Base-by-base conservation (phyloP, 2,329 filamentous ascomycete species). In the Leptographium wingfieldii region DNA sequence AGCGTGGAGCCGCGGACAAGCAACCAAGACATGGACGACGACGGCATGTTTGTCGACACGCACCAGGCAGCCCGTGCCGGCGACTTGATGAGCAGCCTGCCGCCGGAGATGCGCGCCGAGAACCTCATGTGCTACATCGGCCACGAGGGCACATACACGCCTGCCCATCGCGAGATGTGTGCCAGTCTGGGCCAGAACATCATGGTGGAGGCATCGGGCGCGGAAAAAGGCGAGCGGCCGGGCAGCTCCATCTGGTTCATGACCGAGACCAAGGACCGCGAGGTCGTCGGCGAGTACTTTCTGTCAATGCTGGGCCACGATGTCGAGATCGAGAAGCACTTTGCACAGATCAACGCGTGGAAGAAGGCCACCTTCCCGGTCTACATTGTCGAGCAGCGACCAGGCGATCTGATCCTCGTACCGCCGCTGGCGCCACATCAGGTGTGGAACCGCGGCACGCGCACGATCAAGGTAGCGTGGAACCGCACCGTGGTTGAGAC, bases 61-160 rank as follows among this genome's bases (percentile, higher is more conserved):
- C 72, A 77, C 49, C 80, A 79, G 0, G 80, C 85, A 56, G 88
- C 86, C 2, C 82, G 85, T 54, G 87, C 91, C 2, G 92, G 92
- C 7, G 94, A 99, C 69, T 74, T 99, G 40, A 99, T 99, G 94
- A 95, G 91, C 70, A 92, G 88, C 67, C 79, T 99, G 5, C 90
- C 91, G 0, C 75, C 80, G 52, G 83, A 87, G 51, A 96, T 96
- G 90, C 86, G 91, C 56, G 94, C 94, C 0, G 86, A 96, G 69
- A 99, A 99, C 64, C 78, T 99, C 66, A 96, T 96, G 94, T 97
- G 92, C 71, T 99, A 99, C 68, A 87, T 97, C 67, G 94, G 94
- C 0, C 92, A 97, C 67, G 94, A 99, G 74, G 94, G 94, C 6
- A 99, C 94, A 1, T 97, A 92, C 69, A 99, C 94, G 0, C 92